Evolutionary conservation across 1,139 yeast species (phyloP).

Genomic region (Geotrichum cucujoidarum): DNA sequence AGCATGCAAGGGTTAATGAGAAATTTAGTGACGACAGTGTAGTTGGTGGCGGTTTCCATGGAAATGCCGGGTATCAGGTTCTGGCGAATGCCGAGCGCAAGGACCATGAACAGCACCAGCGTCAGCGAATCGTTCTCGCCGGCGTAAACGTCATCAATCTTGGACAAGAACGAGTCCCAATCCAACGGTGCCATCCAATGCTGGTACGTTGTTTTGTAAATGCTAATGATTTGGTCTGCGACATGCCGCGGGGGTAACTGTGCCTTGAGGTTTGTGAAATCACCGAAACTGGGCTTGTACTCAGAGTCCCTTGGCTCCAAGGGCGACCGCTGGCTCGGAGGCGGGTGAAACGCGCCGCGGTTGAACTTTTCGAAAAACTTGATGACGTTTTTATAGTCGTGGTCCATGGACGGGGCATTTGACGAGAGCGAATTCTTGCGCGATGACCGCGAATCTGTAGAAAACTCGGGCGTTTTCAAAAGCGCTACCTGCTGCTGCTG

Average conservation of each 20-base stretch:
- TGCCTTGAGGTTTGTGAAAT: background rate
- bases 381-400: constrained; percentile 8
- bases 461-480: constrained; percentile 16
- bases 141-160: constrained; percentile 20
- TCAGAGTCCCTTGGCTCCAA: background rate
- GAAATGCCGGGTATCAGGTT: constrained; percentile 13
- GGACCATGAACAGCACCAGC: constrained; percentile 24
- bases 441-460: constrained; percentile 7
- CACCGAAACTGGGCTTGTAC: background rate
- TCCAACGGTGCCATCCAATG: constrained; percentile 28
- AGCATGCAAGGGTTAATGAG: background rate
- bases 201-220: constrained; percentile 24
- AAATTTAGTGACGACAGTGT: background rate
- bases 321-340: constrained; percentile 10
- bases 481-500: background rate
- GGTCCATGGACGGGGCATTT: background rate
- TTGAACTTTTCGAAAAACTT: constrained; percentile 5
- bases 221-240: constrained; percentile 17
- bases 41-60: background rate
- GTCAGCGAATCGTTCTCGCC: constrained; percentile 15
- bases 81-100: constrained; percentile 29
- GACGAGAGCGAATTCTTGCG: constrained; percentile 2
- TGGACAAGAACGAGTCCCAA: constrained; percentile 24
- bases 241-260: constrained; percentile 12
- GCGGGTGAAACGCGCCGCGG: constrained; percentile 6